These are phyloP conservation scores for Kondoa malvinella DNA, from an alignment of 768 basidiomycete species.

Conservation along the genomic window DNA sequence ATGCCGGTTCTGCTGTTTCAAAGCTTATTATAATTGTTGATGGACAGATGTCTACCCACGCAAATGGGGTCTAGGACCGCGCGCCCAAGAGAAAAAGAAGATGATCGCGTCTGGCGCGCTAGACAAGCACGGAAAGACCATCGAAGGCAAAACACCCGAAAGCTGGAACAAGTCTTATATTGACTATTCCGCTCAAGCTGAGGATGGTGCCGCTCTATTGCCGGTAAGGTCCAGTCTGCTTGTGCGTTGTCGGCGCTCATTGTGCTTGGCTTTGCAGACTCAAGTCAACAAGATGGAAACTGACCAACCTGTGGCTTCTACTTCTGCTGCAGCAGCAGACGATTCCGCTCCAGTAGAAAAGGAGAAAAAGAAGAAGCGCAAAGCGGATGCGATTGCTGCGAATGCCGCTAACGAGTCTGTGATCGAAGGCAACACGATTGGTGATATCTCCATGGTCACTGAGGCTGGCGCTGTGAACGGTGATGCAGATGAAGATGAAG, in stretches of 20 bases:
- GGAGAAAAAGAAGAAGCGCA: conserved; percentile 59
- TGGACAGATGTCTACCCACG: conserved; percentile 72
- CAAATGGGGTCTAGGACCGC: conserved; percentile 95
- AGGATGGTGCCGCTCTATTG: conserved; percentile 22
- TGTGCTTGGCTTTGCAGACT: conserved; percentile 11
- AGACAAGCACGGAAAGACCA: conserved; percentile 81
- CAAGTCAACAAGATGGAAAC: conserved; percentile 18
- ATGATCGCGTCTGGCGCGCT: conserved; percentile 96
- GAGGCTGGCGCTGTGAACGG: conserved; percentile 1
- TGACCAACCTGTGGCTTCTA: conserved; percentile 26
- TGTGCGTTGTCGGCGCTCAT: conserved; percentile 17
- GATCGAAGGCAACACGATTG: conserved; percentile 5
- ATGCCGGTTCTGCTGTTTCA: conserved; percentile 1
- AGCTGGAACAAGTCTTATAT: conserved; percentile 87
- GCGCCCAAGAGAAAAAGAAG: conserved; percentile 88
- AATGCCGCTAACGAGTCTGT: background rate
- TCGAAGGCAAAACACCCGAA: conserved; percentile 68
- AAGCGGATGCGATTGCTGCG: conserved; percentile 29
- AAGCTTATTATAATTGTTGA: conserved; percentile 32
- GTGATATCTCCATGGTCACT: conserved; percentile 10
- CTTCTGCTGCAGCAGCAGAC: conserved; percentile 24
- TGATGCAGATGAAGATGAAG: conserved; percentile 19
- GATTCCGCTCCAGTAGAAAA: conserved; percentile 31
- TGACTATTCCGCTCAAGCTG: conserved; percentile 44
- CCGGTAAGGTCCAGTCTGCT: background rate